A percentile compares a stretch with the other conserved stretches of the same genome.
Conservation (phyloP, 495 filamentous ascomycete genomes). For the Talaromyces liani region DNA sequence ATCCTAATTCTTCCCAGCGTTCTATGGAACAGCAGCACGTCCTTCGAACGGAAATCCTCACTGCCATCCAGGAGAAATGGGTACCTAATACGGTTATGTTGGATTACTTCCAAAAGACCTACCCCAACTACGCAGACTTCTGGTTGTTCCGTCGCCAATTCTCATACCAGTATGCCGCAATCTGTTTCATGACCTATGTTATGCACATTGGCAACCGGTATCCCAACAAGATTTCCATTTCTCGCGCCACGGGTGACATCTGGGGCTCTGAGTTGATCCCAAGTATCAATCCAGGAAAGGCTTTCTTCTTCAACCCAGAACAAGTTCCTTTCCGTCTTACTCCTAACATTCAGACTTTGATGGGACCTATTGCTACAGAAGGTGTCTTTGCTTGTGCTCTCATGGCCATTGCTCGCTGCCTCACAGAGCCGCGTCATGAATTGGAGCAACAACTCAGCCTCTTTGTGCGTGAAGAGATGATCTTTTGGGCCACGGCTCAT, state of each 20-base stretch:
- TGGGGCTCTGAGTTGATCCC: slow-evolving; percentile 94
- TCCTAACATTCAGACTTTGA: slow-evolving; percentile 87
- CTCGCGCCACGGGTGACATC: slow-evolving; percentile 81
- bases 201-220: slow-evolving; percentile 93
- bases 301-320: slow-evolving; percentile 90
- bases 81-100: slow-evolving; percentile 73
- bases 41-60: slow-evolving; percentile 76
- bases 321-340: slow-evolving; percentile 95
- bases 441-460: slow-evolving; percentile 87
- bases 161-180: slow-evolving; percentile 88
- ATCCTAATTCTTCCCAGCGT: slow-evolving; percentile 38
- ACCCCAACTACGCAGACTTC: slow-evolving; percentile 87
- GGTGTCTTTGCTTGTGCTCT: slow-evolving; percentile 87
- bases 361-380: slow-evolving; percentile 92
- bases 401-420: slow-evolving; percentile 91
- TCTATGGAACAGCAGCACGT: slow-evolving; percentile 57
- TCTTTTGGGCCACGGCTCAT: slow-evolving; percentile 86
- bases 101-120: slow-evolving; percentile 83
- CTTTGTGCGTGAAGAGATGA: slow-evolving; percentile 96
- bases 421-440: slow-evolving; percentile 86
- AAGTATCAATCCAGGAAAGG: slow-evolving; percentile 67
- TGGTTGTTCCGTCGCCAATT: slow-evolving; percentile 97
- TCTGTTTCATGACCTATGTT: slow-evolving; percentile 98
- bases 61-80: slow-evolving; percentile 84
- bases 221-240: slow-evolving; percentile 89